Evolutionary conservation across 2,329 filamentous ascomycete genomes (phyloP).

Genomic region (Plectosphaerella plurivora): DNA sequence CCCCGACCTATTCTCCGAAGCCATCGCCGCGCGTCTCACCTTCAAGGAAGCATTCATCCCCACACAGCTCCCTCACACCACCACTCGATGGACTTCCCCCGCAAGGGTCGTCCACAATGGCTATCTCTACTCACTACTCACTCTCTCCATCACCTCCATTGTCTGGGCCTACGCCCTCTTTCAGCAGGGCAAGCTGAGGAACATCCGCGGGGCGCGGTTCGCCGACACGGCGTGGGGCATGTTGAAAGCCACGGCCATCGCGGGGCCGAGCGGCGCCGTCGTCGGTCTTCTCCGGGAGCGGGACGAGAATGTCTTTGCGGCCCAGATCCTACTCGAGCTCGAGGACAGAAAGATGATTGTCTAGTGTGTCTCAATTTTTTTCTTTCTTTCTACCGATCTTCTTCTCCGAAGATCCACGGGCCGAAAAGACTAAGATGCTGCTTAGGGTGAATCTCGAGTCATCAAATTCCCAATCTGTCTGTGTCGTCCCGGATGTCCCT

Average conservation of each 20-base stretch:
- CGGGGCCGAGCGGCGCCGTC: background rate
- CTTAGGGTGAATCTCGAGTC: too few relatives aligned
- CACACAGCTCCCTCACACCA: background rate
- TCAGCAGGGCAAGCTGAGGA: background rate
- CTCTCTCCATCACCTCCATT: background rate
- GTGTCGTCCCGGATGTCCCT: too few relatives aligned
- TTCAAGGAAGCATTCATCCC: background rate
- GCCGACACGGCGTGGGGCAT: background rate
- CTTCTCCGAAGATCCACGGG: too few relatives aligned
- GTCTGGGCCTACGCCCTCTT: background rate
- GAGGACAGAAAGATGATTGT: background rate
- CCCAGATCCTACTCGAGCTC: background rate
- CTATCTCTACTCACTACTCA: background rate
- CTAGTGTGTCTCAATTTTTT: background rate
- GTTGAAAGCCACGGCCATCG: background rate
- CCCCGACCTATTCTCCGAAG: background rate
- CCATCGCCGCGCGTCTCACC: background rate
- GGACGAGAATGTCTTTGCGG: background rate
- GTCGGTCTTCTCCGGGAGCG: background rate
- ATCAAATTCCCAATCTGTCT: too few relatives aligned
- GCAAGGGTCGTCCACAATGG: background rate
- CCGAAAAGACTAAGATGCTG: too few relatives aligned
- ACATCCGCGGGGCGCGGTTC: too few relatives aligned
- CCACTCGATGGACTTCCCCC: background rate
- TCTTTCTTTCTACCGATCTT: too few relatives aligned